A percentile compares a stretch with the other conserved stretches of the same genome.
Conservation (phyloP, 2,329 filamentous ascomycete genomes). For the Mariannaea sp. region DNA sequence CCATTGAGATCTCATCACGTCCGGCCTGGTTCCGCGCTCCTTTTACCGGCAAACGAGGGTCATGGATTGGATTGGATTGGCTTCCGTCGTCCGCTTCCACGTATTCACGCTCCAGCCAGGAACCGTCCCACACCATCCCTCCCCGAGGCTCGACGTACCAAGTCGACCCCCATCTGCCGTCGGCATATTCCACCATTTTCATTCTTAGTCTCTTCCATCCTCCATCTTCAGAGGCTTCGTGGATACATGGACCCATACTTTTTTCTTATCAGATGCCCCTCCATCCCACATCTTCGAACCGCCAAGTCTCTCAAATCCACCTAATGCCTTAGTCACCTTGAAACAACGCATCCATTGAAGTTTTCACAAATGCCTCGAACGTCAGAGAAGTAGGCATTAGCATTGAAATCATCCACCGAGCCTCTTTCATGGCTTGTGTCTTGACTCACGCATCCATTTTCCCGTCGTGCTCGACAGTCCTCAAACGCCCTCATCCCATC, state of each 20-base stretch:
- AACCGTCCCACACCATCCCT: constrained; percentile 23
- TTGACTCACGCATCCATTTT: not conserved
- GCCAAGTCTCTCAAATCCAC: constrained; percentile 1
- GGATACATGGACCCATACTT: constrained; percentile 7
- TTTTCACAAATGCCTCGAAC: not conserved
- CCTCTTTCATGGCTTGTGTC: not conserved
- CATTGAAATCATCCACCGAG: not conserved
- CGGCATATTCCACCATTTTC: constrained; percentile 14
- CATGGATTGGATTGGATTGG: constrained; percentile 9
- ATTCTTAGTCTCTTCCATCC: not conserved
- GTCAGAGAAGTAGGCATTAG: not conserved
- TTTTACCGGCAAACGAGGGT: constrained; percentile 12
- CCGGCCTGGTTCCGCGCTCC: constrained; percentile 23
- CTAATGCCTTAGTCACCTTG: not conserved
- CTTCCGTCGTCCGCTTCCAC: not conserved
- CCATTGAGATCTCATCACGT: constrained; percentile 1
- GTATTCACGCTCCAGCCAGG: constrained; percentile 10
- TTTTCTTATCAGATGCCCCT: constrained; percentile 21
- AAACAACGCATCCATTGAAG: not conserved
- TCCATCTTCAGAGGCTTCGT: not conserved
- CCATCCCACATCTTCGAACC: constrained; percentile 10
- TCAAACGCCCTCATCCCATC: not conserved
- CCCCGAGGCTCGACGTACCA: constrained; percentile 5
- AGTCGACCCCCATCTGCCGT: constrained; percentile 20
- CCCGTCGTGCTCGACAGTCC: too few species aligned